Evolutionary conservation across 2,329 filamentous ascomycete species (phyloP).

Genomic region (Ilyonectria robusta): DNA sequence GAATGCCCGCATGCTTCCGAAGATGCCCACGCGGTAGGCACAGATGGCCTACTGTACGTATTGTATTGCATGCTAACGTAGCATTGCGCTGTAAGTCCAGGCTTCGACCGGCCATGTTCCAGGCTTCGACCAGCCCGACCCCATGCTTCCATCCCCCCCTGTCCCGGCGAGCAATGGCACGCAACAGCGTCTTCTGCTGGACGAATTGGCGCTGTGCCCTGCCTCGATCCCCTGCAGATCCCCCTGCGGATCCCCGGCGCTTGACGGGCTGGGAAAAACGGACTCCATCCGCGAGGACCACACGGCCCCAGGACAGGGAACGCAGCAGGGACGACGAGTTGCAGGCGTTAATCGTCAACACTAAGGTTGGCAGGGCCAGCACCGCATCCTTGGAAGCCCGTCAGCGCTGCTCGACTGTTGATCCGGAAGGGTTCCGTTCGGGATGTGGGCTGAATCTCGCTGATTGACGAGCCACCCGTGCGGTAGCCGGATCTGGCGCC

Average conservation of each 20-base stretch:
- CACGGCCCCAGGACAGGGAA: neutral
- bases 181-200: too few species aligned
- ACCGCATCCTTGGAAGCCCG: neutral
- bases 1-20: conserved; percentile 16
- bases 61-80: too few species aligned
- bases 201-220: too few species aligned
- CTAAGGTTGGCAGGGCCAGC: conserved; percentile 3
- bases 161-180: too few species aligned
- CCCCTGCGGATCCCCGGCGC: neutral
- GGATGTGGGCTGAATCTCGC: conserved; percentile 1
- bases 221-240: too few species aligned
- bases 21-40: neutral
- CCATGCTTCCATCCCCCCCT: too few species aligned
- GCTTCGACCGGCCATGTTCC: too few species aligned
- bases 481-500: too few species aligned
- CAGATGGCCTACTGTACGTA: neutral
- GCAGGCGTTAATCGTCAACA: conserved; percentile 6
- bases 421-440: conserved; percentile 15
- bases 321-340: neutral
- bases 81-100: too few species aligned
- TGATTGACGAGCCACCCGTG: conserved; percentile 1
- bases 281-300: neutral
- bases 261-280: neutral
- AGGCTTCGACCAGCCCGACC: too few species aligned
- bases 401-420: conserved; percentile 9